Percentiles rank a stretch among this genome's conserved stretches.
Conservation (phyloP, 2,329 filamentous ascomycete species). For the Penicillium thymicola region DNA sequence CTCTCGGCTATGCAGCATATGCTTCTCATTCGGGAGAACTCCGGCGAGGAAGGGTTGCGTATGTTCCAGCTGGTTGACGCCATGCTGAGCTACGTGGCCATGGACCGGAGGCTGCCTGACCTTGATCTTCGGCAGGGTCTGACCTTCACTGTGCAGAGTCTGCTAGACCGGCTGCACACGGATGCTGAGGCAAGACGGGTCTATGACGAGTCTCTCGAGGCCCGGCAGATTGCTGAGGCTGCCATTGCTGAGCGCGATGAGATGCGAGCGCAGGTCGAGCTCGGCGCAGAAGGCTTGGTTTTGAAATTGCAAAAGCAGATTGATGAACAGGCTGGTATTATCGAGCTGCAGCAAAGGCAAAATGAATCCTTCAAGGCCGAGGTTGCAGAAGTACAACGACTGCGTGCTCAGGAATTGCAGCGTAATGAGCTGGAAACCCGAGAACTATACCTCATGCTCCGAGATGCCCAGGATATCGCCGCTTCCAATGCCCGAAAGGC, state of each 20-base stretch:
- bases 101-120: constrained; percentile 92
- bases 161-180: constrained; percentile 93
- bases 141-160: constrained; percentile 93
- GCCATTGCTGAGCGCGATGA: constrained; percentile 96
- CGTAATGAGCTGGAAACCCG: constrained; percentile 93
- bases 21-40: constrained; percentile 84
- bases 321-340: constrained; percentile 87
- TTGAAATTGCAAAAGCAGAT: constrained; percentile 89
- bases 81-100: constrained; percentile 99
- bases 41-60: constrained; percentile 83
- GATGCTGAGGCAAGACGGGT: constrained; percentile 92
- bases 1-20: constrained; percentile 92
- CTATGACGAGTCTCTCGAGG: constrained; percentile 85
- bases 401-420: constrained; percentile 86
- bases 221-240: constrained; percentile 88
- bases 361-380: constrained; percentile 86
- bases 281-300: constrained; percentile 90
- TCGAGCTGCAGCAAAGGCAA: constrained; percentile 82
- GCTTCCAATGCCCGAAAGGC: constrained; percentile 73
- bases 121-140: constrained; percentile 97
- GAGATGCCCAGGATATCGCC: constrained; percentile 93
- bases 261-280: constrained; percentile 79
- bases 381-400: constrained; percentile 76
- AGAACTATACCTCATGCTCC: constrained; percentile 96
- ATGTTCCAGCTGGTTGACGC: constrained; percentile 98